Evolutionary conservation across 352 stramenopile genomes (phyloP).

Genomic region (Pythium diclinum): DNA sequence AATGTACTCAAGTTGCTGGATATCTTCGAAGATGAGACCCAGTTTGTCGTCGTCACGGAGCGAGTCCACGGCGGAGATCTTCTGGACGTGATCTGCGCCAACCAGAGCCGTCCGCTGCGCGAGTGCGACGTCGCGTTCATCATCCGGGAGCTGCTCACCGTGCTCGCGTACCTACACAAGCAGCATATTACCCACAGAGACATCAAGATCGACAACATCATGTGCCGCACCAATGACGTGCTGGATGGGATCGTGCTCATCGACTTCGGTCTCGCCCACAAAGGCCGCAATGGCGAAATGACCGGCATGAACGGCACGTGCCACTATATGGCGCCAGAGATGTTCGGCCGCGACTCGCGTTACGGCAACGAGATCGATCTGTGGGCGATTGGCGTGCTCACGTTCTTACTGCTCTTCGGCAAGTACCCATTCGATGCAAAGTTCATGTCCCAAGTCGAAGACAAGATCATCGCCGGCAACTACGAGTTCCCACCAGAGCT

Average conservation of each 20-base stretch:
- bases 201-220: constrained; percentile 83
- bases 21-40: constrained; percentile 65
- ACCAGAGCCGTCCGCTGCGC: constrained; percentile 27
- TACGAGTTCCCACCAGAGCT: constrained; percentile 59
- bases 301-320: constrained; percentile 78
- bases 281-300: constrained; percentile 46
- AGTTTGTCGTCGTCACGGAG: constrained; percentile 71
- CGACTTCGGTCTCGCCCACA: constrained; percentile 79
- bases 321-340: constrained; percentile 85
- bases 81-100: constrained; percentile 44
- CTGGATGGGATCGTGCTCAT: constrained; percentile 63
- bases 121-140: constrained; percentile 66
- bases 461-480: constrained; percentile 68
- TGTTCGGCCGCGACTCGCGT: constrained; percentile 54
- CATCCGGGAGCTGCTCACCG: constrained; percentile 61
- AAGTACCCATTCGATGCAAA: constrained; percentile 71
- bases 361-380: constrained; percentile 75
- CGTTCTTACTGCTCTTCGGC: constrained; percentile 72
- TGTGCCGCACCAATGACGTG: constrained; percentile 50
- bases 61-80: constrained; percentile 59
- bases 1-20: constrained; percentile 53
- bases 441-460: constrained; percentile 82
- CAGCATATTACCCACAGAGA: constrained; percentile 79
- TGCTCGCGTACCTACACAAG: constrained; percentile 67
- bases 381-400: constrained; percentile 74